Evolutionary conservation across 768 basidiomycete species (phyloP).

Genomic region (Amanita muscaria): DNA sequence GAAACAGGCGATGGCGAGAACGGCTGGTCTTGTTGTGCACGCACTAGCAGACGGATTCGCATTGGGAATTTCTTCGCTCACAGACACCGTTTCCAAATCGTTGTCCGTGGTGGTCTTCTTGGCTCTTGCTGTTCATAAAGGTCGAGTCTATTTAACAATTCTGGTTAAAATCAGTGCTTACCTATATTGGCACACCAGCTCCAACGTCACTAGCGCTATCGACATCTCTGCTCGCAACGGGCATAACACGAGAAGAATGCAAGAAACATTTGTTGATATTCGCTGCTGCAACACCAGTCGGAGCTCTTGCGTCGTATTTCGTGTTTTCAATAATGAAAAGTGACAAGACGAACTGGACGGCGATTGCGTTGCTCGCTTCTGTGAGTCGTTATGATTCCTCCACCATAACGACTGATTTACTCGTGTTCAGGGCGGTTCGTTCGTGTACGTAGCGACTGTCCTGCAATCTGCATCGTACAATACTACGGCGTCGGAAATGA

Average conservation of each 20-base stretch:
- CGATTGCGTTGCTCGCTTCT: constrained; percentile 74
- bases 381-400: constrained; percentile 33
- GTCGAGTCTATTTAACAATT: constrained; percentile 22
- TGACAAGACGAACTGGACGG: constrained; percentile 50
- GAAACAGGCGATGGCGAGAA: constrained; percentile 56
- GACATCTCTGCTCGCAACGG: constrained; percentile 70
- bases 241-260: constrained; percentile 60
- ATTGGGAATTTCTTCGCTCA: constrained; percentile 68
- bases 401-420: background rate
- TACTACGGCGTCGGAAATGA: constrained; percentile 29
- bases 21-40: constrained; percentile 82
- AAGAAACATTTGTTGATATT: constrained; percentile 72
- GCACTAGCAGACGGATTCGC: constrained; percentile 89
- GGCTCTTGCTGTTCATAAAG: constrained; percentile 90
- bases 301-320: constrained; percentile 69
- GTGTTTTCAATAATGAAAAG: constrained; percentile 49
- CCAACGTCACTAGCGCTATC: constrained; percentile 89
- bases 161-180: background rate
- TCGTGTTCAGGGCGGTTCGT: constrained; percentile 71
- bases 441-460: constrained; percentile 89
- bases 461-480: constrained; percentile 66
- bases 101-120: constrained; percentile 83
- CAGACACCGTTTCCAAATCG: constrained; percentile 19
- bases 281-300: constrained; percentile 74
- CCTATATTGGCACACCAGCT: constrained; percentile 34